These are phyloP conservation scores for Phaeotremella fagi DNA, from an alignment of 768 basidiomycete species.

Conservation along the genomic window DNA sequence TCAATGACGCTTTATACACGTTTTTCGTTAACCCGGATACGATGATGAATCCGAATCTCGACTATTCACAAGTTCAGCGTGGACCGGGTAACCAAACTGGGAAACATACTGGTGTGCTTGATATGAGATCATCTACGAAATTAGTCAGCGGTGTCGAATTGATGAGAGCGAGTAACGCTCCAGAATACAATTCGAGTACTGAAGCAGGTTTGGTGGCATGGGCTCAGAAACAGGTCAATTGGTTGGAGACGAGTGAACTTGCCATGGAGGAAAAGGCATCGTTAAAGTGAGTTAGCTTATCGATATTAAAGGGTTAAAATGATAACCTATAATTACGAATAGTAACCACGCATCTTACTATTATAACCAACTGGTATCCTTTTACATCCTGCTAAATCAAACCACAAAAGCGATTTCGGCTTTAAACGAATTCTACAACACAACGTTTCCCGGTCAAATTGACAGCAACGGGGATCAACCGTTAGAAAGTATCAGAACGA, in stretches of 20 bases:
- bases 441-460: conserved; percentile 57
- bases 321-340: no score
- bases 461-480: conserved; percentile 60
- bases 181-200: conserved; percentile 57
- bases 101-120: conserved; percentile 58
- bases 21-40: conserved; percentile 63
- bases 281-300: conserved; percentile 52
- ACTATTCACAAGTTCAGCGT: conserved; percentile 58
- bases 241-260: conserved; percentile 54
- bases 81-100: conserved; percentile 55
- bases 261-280: conserved; percentile 52
- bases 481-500: conserved; percentile 59
- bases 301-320: no score
- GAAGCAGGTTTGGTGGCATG: conserved; percentile 54
- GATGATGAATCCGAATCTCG: conserved; percentile 62
- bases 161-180: conserved; percentile 52
- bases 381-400: conserved; percentile 59
- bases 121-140: conserved; percentile 60
- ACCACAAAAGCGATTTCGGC: conserved; percentile 53
- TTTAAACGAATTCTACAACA: conserved; percentile 55
- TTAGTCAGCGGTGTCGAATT: conserved; percentile 54
- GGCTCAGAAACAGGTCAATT: conserved; percentile 53
- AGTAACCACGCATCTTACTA: conserved; percentile 68
- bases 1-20: conserved; percentile 56
- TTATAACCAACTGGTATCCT: conserved; percentile 58